Conservation (phyloP, 495 filamentous ascomycete species). For the Aspergillus conjunctus region DNA sequence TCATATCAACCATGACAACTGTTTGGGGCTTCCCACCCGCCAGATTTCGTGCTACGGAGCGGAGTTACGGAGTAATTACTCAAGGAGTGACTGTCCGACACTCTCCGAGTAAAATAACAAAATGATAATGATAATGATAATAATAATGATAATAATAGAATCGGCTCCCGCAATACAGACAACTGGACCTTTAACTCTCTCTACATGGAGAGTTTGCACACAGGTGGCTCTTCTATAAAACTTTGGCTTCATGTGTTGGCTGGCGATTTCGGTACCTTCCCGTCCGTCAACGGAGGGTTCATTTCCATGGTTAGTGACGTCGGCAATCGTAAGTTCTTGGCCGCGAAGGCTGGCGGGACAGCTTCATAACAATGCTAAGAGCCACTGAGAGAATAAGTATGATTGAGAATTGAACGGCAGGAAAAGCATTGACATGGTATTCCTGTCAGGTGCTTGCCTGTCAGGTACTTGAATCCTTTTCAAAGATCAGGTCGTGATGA, state of each 20-base stretch:
- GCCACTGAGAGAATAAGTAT: background rate
- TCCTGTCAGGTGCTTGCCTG: no score
- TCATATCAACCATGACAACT: background rate
- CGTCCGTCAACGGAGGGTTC: constrained; percentile 24
- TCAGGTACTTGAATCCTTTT: no score
- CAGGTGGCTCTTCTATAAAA: background rate
- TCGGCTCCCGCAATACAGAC: background rate
- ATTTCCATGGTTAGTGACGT: constrained; percentile 37
- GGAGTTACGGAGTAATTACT: constrained; percentile 16
- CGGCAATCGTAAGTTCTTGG: constrained; percentile 30
- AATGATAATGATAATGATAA: background rate
- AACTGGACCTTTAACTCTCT: no score
- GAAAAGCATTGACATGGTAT: no score
- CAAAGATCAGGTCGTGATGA: no score
- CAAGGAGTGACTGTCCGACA: background rate
- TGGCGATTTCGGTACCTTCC: constrained; percentile 24
- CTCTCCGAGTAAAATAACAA: background rate
- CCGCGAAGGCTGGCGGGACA: constrained; percentile 7
- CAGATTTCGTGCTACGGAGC: constrained; percentile 25
- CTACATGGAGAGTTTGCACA: no score
- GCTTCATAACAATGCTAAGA: constrained; percentile 20
- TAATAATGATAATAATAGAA: background rate
- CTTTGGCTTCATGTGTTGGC: background rate
- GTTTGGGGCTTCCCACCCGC: constrained; percentile 19
- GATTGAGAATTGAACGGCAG: background rate